Conservation (phyloP, 345 rosid genomes). For the Gossypium sturtianum region DNA sequence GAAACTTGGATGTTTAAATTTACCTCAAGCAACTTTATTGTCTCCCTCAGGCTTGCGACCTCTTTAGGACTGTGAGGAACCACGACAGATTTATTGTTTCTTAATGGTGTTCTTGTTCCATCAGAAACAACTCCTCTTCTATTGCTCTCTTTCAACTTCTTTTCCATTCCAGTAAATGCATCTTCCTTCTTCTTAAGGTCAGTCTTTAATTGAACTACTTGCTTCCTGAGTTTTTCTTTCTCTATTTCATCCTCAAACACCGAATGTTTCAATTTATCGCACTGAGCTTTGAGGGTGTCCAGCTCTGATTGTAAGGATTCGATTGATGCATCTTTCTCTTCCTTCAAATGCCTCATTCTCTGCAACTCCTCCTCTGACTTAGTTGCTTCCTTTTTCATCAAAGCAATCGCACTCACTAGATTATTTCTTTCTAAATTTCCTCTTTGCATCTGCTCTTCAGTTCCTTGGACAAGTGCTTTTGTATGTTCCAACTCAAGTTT, state of each 20-base stretch:
- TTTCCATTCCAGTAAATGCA: constrained; percentile 37
- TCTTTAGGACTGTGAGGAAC: constrained; percentile 45
- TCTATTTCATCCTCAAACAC: constrained; percentile 46
- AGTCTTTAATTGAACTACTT: constrained; percentile 43
- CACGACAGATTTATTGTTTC: constrained; percentile 38
- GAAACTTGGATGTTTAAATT: background rate
- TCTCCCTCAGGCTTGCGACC: constrained; percentile 51
- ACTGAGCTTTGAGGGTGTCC: constrained; percentile 33
- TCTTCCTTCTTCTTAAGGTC: constrained; percentile 72
- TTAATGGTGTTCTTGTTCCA: constrained; percentile 30
- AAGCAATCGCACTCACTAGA: constrained; percentile 31
- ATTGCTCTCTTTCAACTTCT: constrained; percentile 50
- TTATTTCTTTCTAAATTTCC: constrained; percentile 38
- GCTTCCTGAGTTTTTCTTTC: constrained; percentile 62
- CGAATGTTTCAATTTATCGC: constrained; percentile 43
- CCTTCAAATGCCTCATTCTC: constrained; percentile 30
- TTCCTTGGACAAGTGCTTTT: constrained; percentile 35
- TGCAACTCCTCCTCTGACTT: constrained; percentile 36
- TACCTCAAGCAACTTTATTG: constrained; percentile 65
- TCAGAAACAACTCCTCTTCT: constrained; percentile 28
- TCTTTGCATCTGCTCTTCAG: constrained; percentile 38
- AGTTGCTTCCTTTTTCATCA: constrained; percentile 43
- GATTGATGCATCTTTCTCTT: constrained; percentile 41
- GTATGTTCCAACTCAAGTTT: constrained; percentile 37
- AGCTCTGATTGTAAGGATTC: constrained; percentile 40